Evolutionary conservation across 2,329 filamentous ascomycete genomes (phyloP).

Genomic region (Pseudogymnoascus sp.): DNA sequence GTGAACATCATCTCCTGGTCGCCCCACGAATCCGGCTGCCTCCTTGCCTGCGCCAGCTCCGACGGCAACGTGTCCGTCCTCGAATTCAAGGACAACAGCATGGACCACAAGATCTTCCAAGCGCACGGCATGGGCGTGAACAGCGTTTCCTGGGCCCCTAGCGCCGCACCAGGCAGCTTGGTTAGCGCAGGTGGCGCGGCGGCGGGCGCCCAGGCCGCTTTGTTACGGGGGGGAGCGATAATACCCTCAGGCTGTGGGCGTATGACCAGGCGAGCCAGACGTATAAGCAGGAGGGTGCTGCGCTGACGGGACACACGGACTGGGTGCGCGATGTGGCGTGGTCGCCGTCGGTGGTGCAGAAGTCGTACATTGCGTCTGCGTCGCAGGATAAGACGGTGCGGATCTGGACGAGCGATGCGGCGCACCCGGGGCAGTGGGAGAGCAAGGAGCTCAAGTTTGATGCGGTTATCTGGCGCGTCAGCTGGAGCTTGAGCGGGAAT

Average conservation of each 20-base stretch:
- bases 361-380: slow-evolving; percentile 93
- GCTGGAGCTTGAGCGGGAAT: slow-evolving; percentile 96
- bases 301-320: slow-evolving; percentile 77
- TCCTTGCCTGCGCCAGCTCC: slow-evolving; percentile 88
- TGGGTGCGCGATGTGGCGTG: slow-evolving; percentile 98
- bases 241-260: slow-evolving; percentile 87
- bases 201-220: slow-evolving; percentile 67
- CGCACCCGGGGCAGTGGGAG: slow-evolving; percentile 68
- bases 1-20: slow-evolving; percentile 97
- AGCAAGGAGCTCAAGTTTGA: slow-evolving; percentile 84
- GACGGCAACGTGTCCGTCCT: slow-evolving; percentile 91
- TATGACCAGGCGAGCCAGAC: slow-evolving; percentile 59
- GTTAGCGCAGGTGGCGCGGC: slow-evolving; percentile 62
- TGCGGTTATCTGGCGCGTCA: slow-evolving; percentile 86
- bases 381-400: slow-evolving; percentile 95
- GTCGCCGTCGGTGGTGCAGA: slow-evolving; percentile 90
- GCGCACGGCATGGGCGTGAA: slow-evolving; percentile 94
- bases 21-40: slow-evolving; percentile 91
- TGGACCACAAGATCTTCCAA: slow-evolving; percentile 82
- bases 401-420: slow-evolving; percentile 82
- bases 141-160: slow-evolving; percentile 90
- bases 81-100: slow-evolving; percentile 94
- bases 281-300: slow-evolving; percentile 56
- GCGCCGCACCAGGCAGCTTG: slow-evolving; percentile 74
- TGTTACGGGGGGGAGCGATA: slow-evolving; percentile 92